phyloP scores from a whole-genome alignment of 1,284 basidiomycete species.

The Trametes sp. region DNA sequence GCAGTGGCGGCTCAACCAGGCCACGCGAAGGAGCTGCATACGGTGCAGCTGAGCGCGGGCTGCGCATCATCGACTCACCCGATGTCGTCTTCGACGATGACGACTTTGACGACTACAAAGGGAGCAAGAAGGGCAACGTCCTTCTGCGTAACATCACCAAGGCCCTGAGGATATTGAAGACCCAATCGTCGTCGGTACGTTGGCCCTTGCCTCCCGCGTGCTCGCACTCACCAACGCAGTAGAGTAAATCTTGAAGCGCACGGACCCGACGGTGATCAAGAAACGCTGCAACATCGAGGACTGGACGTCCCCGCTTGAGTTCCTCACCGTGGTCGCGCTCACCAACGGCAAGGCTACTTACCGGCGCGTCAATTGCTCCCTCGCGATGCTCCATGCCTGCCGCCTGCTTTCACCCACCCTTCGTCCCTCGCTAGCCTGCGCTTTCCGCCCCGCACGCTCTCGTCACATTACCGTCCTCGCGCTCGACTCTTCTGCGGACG shows the following conservation, averaged over 20 bases:
- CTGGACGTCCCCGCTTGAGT: conserved; percentile 79
- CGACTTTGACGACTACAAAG: conserved; percentile 55
- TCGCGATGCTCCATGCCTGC: no score
- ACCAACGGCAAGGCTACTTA: no score
- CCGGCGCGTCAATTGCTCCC: no score
- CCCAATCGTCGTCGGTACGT: conserved; percentile 85
- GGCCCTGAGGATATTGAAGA: conserved; percentile 93
- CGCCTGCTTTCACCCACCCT: no score
- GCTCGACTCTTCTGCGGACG: no score
- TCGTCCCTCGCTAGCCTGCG: no score
- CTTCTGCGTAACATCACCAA: conserved; percentile 93
- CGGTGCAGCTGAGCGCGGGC: conserved; percentile 92
- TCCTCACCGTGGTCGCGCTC: conserved; percentile 91
- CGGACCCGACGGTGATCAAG: conserved; percentile 72
- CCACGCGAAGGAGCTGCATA: conserved; percentile 95
- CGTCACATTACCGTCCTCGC: no score
- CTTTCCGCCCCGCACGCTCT: no score
- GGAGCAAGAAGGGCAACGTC: conserved; percentile 68
- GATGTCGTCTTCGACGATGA: conserved; percentile 93
- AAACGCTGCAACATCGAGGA: conserved; percentile 85
- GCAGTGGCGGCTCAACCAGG: conserved; percentile 96
- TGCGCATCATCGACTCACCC: conserved; percentile 94
- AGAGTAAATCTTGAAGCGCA: conserved; percentile 83
- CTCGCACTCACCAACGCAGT: conserved; percentile 53
- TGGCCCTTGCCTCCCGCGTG: neutral